These are phyloP conservation scores for Phoma sp. DNA, from an alignment of 2,329 filamentous ascomycete genomes.

Conservation along the genomic window DNA sequence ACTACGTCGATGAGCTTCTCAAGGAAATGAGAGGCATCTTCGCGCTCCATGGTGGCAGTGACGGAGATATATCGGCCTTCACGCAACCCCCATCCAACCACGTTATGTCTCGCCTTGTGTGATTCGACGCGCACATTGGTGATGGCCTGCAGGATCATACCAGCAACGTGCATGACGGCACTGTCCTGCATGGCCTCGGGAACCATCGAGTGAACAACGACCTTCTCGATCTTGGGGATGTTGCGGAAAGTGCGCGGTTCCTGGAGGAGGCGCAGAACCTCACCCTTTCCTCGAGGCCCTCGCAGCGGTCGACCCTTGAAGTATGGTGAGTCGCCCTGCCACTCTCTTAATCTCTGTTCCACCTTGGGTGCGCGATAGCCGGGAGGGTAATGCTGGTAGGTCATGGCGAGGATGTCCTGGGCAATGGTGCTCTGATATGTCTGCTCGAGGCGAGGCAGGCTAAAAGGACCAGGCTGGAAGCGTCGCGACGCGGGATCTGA, in stretches of 20 bases:
- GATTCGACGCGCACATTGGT: slow-evolving; percentile 75
- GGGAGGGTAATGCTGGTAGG: slow-evolving; percentile 84
- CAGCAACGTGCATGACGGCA: slow-evolving; percentile 78
- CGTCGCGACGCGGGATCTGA: slow-evolving; percentile 87
- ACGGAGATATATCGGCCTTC: slow-evolving; percentile 74
- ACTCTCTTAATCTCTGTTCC: slow-evolving; percentile 74
- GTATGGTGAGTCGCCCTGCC: slow-evolving; percentile 92
- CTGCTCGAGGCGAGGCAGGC: slow-evolving; percentile 82
- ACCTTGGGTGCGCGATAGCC: slow-evolving; percentile 68
- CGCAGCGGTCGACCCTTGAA: slow-evolving; percentile 88
- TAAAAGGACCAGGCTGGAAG: slow-evolving; percentile 91
- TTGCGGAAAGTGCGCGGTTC: slow-evolving; percentile 77
- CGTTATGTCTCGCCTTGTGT: slow-evolving; percentile 72
- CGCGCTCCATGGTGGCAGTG: slow-evolving; percentile 77
- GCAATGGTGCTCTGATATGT: slow-evolving; percentile 88
- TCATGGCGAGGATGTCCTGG: slow-evolving; percentile 84
- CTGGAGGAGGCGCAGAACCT: slow-evolving; percentile 70
- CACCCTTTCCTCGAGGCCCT: slow-evolving; percentile 79
- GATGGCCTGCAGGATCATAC: slow-evolving; percentile 84
- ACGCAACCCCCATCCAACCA: slow-evolving; percentile 76
- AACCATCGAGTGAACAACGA: slow-evolving; percentile 81
- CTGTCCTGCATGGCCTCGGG: slow-evolving; percentile 71
- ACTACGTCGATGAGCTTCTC: slow-evolving; percentile 90
- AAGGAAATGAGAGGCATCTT: slow-evolving; percentile 87
- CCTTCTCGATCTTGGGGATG: slow-evolving; percentile 78